Evolutionary conservation across 441 rosid genomes (phyloP).

Genomic region (Jatropha podagrica): DNA sequence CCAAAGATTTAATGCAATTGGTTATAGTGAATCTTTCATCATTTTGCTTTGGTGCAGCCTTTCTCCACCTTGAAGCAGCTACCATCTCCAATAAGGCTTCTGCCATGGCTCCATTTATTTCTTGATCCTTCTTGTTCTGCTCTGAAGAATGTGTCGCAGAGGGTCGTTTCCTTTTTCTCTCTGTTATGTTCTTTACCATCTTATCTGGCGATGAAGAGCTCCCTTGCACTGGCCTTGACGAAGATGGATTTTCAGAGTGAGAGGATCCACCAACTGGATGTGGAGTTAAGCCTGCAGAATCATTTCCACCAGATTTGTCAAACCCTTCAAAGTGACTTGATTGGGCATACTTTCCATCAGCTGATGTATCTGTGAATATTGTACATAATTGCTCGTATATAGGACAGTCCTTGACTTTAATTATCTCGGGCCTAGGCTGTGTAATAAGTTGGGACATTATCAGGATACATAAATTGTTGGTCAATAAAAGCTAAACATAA

Average conservation of each 20-base stretch:
- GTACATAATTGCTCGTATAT: constrained; percentile 68
- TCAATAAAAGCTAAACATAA: background rate
- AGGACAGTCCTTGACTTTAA: constrained; percentile 64
- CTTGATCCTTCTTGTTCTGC: constrained; percentile 38
- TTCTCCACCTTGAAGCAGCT: constrained; percentile 45
- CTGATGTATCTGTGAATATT: constrained; percentile 63
- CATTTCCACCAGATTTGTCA: constrained; percentile 45
- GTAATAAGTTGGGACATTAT: constrained; percentile 34
- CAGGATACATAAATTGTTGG: constrained; percentile 9
- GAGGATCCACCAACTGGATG: constrained; percentile 30
- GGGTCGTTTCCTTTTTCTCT: constrained; percentile 54
- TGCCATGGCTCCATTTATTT: constrained; percentile 49
- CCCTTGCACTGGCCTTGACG: constrained; percentile 28
- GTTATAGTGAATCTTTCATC: constrained; percentile 52
- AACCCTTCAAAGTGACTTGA: constrained; percentile 81
- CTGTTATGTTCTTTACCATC: constrained; percentile 26
- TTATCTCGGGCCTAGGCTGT: constrained; percentile 48
- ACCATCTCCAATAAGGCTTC: constrained; percentile 63
- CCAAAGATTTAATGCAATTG: constrained; percentile 63
- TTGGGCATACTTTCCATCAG: constrained; percentile 78
- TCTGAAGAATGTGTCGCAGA: constrained; percentile 33
- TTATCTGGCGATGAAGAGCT: constrained; percentile 25
- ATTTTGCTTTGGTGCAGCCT: constrained; percentile 14
- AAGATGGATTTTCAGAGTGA: constrained; percentile 31
- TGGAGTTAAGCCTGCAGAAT: constrained; percentile 26